phyloP scores from a whole-genome alignment of 2,329 filamentous ascomycete species.

The Alternaria sp. region DNA sequence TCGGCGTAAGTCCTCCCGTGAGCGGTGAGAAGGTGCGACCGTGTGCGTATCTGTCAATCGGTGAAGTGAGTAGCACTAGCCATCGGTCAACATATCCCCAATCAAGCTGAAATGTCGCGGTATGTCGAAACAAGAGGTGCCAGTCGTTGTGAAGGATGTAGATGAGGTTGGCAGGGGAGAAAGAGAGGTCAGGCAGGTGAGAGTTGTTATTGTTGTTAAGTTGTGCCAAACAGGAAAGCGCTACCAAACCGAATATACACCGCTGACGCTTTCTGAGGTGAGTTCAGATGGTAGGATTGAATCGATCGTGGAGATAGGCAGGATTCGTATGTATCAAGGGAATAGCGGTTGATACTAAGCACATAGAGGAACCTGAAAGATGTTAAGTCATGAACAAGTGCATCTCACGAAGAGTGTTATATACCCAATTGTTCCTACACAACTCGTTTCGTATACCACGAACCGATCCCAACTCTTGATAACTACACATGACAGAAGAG shows the following conservation, averaged over 20 bases:
- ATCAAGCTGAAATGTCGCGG: neutral
- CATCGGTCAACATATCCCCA: neutral
- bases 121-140: neutral
- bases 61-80: neutral
- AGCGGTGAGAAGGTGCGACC: neutral
- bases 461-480: neutral
- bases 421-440: neutral
- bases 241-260: neutral
- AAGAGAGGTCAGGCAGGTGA: neutral
- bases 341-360: neutral
- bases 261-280: neutral
- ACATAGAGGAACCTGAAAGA: neutral
- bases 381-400: neutral
- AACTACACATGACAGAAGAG: neutral
- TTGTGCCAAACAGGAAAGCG: slow-evolving; percentile 1
- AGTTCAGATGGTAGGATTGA: neutral
- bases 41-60: neutral
- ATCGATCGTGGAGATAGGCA: neutral
- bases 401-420: neutral
- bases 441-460: neutral
- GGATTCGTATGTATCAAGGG: neutral
- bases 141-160: neutral
- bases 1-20: neutral
- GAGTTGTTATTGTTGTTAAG: neutral
- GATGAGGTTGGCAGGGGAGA: neutral